Percentiles rank a stretch among this genome's conserved stretches.
Evolutionary conservation across 169 alveolate genomes (phyloP).

Genomic region (Eimeria tenella): DNA sequence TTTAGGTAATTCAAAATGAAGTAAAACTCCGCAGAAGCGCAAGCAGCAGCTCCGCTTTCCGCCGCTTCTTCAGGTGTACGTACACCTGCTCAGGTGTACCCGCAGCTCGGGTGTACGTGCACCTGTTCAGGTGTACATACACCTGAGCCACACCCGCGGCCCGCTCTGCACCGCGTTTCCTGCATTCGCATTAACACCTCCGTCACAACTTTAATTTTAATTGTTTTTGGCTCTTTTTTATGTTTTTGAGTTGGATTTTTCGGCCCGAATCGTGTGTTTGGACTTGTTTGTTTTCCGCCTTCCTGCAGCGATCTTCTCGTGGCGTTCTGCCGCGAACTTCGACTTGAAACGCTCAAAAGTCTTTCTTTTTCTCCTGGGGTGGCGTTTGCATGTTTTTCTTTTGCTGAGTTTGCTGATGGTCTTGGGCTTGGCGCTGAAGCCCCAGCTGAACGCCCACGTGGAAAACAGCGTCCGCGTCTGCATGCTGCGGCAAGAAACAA

Average conservation of each 20-base stretch:
- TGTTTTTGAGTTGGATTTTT: neutral
- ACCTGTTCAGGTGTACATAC: no score
- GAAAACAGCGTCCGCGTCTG: slow-evolving; percentile 19
- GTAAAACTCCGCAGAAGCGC: no score
- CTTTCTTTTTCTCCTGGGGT: slow-evolving; percentile 21
- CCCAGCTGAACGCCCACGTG: neutral
- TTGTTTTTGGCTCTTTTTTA: neutral
- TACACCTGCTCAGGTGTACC: neutral
- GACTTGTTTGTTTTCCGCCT: neutral
- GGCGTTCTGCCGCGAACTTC: slow-evolving; percentile 10
- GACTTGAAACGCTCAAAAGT: neutral
- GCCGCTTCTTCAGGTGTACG: neutral
- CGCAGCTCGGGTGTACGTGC: no score
- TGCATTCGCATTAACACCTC: no score
- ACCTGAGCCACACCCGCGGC: no score
- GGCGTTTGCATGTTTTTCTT: neutral
- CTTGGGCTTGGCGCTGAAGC: neutral
- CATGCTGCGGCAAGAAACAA: neutral
- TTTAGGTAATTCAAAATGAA: neutral
- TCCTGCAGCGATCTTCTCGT: slow-evolving; percentile 13
- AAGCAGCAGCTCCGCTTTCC: no score
- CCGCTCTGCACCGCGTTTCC: no score
- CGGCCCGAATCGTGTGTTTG: no score
- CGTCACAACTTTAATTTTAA: neutral
- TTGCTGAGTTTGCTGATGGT: neutral